phyloP scores from a whole-genome alignment of 495 filamentous ascomycete genomes.

The Xylaria grammica region DNA sequence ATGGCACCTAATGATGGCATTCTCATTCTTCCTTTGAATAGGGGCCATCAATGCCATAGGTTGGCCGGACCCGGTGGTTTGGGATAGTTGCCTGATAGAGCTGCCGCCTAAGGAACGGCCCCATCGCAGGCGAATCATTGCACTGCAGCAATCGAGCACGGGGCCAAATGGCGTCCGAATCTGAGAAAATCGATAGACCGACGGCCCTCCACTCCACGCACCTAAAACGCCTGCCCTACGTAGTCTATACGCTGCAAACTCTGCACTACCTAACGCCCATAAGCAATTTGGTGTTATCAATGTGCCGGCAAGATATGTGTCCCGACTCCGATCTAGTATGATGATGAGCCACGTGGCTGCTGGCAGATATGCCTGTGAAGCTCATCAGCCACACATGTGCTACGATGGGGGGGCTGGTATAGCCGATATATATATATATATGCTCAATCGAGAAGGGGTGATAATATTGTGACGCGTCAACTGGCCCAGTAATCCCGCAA shows the following conservation, averaged over 20 bases:
- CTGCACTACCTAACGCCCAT: no score
- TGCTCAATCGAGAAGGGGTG: background rate
- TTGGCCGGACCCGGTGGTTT: background rate
- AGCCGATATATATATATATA: no score
- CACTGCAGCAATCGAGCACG: background rate
- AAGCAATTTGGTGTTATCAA: background rate
- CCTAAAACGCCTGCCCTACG: background rate
- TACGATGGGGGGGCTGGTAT: background rate
- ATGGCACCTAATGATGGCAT: background rate
- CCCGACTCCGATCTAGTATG: background rate
- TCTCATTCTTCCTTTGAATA: background rate
- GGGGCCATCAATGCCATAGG: background rate
- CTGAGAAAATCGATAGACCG: background rate
- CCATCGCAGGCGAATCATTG: background rate
- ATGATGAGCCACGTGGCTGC: background rate
- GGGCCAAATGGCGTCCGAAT: background rate
- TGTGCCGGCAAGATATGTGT: background rate
- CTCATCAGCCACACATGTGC: background rate
- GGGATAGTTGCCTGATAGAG: background rate
- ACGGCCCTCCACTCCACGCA: background rate
- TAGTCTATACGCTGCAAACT: no score
- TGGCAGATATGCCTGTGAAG: background rate
- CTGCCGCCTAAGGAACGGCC: background rate
- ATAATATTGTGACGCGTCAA: background rate
- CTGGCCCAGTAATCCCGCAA: background rate